phyloP scores from a whole-genome alignment of 352 stramenopile species.

The Globisporangium cylindrosporum region DNA sequence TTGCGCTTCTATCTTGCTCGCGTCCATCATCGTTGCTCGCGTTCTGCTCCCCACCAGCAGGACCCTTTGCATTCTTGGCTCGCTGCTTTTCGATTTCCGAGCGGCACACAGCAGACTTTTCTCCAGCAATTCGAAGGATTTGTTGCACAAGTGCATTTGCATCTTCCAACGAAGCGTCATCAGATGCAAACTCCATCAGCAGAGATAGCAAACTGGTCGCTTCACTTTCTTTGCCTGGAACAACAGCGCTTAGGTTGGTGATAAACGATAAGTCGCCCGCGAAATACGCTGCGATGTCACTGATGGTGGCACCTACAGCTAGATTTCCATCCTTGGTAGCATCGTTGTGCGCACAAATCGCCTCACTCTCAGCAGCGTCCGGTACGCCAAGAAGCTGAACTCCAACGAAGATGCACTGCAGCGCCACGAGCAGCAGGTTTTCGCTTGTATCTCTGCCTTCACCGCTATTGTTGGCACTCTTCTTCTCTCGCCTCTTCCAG shows the following conservation, averaged over 20 bases:
- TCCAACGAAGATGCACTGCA: conserved; percentile 54
- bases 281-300: conserved; percentile 32
- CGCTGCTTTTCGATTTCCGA: background rate
- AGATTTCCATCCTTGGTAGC: conserved; percentile 3
- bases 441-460: conserved; percentile 27
- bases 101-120: conserved; percentile 16
- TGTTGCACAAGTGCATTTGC: conserved; percentile 7
- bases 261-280: conserved; percentile 32
- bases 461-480: background rate
- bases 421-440: conserved; percentile 50
- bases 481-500: conserved; percentile 20
- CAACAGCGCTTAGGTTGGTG: conserved; percentile 30
- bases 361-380: conserved; percentile 5
- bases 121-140: conserved; percentile 13
- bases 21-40: background rate
- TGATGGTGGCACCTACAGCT: conserved; percentile 8
- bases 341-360: conserved; percentile 4
- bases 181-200: conserved; percentile 8
- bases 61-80: background rate
- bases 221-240: conserved; percentile 1
- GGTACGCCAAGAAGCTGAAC: conserved; percentile 22
- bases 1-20: conserved; percentile 7
- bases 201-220: conserved; percentile 19
- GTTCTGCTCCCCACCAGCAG: background rate
- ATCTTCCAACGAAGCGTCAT: conserved; percentile 13